These are phyloP conservation scores for Excoecaria cochinchinensis DNA, from an alignment of 345 rosid genomes.

Conservation along the genomic window DNA sequence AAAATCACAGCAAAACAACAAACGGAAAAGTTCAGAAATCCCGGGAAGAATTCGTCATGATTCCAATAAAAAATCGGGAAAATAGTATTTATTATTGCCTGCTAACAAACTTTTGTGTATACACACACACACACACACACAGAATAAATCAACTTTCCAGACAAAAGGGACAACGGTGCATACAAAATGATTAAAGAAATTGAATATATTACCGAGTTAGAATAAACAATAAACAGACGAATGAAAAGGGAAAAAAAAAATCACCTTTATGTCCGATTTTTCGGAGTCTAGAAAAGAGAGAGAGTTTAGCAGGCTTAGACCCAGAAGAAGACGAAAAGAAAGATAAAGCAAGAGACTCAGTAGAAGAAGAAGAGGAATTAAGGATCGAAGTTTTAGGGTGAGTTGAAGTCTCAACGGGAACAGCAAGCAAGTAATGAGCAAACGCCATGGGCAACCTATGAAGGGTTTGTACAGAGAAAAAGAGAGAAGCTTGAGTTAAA, in stretches of 20 bases:
- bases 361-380: constrained; percentile 18
- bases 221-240: not conserved
- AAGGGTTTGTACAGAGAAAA: not conserved
- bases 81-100: no score
- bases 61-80: no score
- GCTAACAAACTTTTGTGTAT: no score
- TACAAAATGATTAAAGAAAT: not conserved
- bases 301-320: constrained; percentile 38
- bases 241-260: not conserved
- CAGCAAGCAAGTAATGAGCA: constrained; percentile 50
- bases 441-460: constrained; percentile 47
- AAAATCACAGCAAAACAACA: not conserved
- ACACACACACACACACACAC: not conserved
- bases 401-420: constrained; percentile 39
- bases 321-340: constrained; percentile 24
- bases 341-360: constrained; percentile 16
- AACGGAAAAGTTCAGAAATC: not conserved
- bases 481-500: not conserved
- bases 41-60: no score
- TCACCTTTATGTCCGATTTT: constrained; percentile 42
- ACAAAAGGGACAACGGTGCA: not conserved
- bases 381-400: constrained; percentile 23
- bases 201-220: not conserved
- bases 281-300: constrained; percentile 26
- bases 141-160: not conserved